Percentiles rank a stretch among this genome's conserved stretches.
These are phyloP conservation scores for Selenicereus undatus DNA, from an alignment of 148 eudicot species.

Conservation along the genomic window DNA sequence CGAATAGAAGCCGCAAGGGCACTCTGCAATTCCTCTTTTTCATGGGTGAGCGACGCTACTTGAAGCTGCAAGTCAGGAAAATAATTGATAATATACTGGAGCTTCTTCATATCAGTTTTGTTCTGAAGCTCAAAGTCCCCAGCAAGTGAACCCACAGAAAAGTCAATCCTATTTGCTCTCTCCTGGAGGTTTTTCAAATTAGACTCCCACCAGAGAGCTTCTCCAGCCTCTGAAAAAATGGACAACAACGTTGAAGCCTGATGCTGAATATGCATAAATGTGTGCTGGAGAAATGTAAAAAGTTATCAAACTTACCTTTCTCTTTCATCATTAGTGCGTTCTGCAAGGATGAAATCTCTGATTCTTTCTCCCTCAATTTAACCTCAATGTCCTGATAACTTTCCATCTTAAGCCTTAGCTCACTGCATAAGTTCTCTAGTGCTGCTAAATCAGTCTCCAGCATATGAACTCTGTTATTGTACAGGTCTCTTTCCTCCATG, in stretches of 20 bases:
- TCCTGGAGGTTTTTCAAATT: conserved; percentile 51
- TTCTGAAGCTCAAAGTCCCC: conserved; percentile 41
- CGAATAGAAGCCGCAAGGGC: conserved; percentile 42
- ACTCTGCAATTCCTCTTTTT: conserved; percentile 56
- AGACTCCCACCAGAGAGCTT: conserved; percentile 45
- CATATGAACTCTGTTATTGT: conserved; percentile 37
- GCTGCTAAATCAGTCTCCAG: conserved; percentile 58
- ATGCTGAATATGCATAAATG: conserved; percentile 10
- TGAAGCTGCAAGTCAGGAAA: conserved; percentile 44
- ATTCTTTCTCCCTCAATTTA: conserved; percentile 43
- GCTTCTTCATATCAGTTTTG: conserved; percentile 52
- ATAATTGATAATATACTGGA: conserved; percentile 52
- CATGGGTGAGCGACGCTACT: conserved; percentile 41
- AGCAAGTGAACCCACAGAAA: conserved; percentile 31
- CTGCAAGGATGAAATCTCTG: conserved; percentile 46
- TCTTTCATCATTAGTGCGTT: conserved; percentile 36
- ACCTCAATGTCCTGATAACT: conserved; percentile 47
- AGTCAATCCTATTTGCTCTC: conserved; percentile 48
- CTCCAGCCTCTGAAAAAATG: conserved; percentile 56
- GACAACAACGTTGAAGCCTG: conserved; percentile 18
- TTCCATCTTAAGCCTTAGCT: conserved; percentile 45
- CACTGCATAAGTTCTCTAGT: conserved; percentile 43
- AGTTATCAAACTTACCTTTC: conserved; percentile 42
- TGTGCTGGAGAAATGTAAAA: conserved; percentile 2
- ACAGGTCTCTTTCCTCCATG: conserved; percentile 49